Percentiles rank a stretch among this genome's conserved stretches.
These are phyloP conservation scores for Penicillium sp. DNA, from an alignment of 2,329 filamentous ascomycete species.

Conservation along the genomic window DNA sequence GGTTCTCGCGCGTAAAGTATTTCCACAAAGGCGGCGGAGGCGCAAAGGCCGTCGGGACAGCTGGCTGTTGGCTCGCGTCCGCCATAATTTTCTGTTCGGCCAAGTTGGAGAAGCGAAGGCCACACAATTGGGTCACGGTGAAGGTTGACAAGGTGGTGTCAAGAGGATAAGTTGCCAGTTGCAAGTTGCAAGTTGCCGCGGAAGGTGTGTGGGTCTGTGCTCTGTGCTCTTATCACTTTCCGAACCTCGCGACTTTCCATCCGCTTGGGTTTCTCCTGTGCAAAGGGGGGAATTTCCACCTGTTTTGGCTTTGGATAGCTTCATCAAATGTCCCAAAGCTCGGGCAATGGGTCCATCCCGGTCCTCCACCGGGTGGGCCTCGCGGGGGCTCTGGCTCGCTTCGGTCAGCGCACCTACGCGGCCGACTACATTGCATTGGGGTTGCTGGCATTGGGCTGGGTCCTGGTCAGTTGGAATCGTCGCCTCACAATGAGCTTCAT, in stretches of 20 bases:
- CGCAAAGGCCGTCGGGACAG: conserved; percentile 68
- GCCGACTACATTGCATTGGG: conserved; percentile 81
- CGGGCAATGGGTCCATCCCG: conserved; percentile 23
- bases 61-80: conserved; percentile 50
- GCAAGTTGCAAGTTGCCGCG: conserved; percentile 2
- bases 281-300: conserved; percentile 11
- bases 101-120: not conserved
- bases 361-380: conserved; percentile 33
- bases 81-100: conserved; percentile 52
- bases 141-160: not conserved
- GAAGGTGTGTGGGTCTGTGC: conserved; percentile 17
- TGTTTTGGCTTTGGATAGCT: not conserved
- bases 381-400: conserved; percentile 49
- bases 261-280: not conserved
- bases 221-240: not conserved
- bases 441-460: conserved; percentile 65
- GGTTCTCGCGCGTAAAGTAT: conserved; percentile 75
- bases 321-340: conserved; percentile 27
- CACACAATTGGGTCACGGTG: not conserved
- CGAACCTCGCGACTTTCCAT: not conserved
- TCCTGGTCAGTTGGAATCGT: conserved; percentile 23
- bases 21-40: conserved; percentile 88
- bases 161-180: not conserved
- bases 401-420: conserved; percentile 72
- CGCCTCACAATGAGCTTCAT: not conserved